Evolutionary conservation across 352 stramenopile genomes (phyloP).

Genomic region (Albugo laibachii): DNA sequence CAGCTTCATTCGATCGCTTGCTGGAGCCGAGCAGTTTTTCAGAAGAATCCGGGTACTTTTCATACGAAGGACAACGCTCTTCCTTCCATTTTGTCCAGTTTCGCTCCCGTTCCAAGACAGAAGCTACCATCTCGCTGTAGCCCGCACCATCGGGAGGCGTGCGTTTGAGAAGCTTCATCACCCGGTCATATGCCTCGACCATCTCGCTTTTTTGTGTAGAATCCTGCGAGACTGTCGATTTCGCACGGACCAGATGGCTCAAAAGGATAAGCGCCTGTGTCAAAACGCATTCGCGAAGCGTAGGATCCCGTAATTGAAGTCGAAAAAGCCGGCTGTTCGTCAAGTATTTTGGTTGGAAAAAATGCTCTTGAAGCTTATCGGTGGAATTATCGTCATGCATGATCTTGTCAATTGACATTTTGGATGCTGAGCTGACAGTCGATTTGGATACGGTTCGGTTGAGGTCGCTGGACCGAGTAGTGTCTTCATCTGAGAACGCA

Average conservation of each 20-base stretch:
- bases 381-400: slow-evolving; percentile 1
- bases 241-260: slow-evolving; percentile 33
- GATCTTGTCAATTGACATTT: too few species aligned
- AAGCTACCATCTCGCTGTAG: slow-evolving; percentile 76
- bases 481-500: slow-evolving; percentile 59
- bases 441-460: slow-evolving; percentile 4
- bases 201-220: slow-evolving; percentile 36
- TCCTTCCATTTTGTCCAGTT: slow-evolving; percentile 85
- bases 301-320: slow-evolving; percentile 79
- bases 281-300: slow-evolving; percentile 76
- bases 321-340: slow-evolving; percentile 82
- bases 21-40: slow-evolving; percentile 7
- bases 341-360: slow-evolving; percentile 85
- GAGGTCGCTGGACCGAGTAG: slow-evolving; percentile 44
- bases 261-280: slow-evolving; percentile 67
- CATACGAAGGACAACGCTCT: slow-evolving; percentile 70
- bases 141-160: slow-evolving; percentile 71
- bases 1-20: slow-evolving; percentile 16
- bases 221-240: slow-evolving; percentile 24
- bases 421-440: not conserved
- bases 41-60: slow-evolving; percentile 18
- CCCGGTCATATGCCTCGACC: slow-evolving; percentile 20
- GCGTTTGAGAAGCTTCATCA: slow-evolving; percentile 57
- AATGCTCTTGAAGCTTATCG: slow-evolving; percentile 31
- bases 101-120: slow-evolving; percentile 70